phyloP scores from a whole-genome alignment of 164 flowering plant species.

The Magnolia officinalis region DNA sequence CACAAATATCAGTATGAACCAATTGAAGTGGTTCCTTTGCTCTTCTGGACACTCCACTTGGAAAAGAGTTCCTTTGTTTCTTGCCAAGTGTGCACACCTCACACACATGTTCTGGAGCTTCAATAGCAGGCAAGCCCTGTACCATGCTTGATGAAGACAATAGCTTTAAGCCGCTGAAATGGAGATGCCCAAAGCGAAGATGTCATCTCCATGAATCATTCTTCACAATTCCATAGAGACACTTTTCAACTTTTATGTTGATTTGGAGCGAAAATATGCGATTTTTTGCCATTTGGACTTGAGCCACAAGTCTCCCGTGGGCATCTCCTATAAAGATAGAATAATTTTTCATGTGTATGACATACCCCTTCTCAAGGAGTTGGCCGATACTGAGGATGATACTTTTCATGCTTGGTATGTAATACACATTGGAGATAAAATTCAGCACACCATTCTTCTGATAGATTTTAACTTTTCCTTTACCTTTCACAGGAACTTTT shows the following conservation, averaged over 20 bases:
- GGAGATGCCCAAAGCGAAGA: conserved; percentile 1
- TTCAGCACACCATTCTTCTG: no score
- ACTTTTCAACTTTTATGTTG: neutral
- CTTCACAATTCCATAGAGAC: neutral
- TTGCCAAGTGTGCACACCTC: neutral
- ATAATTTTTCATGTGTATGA: neutral
- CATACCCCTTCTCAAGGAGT: conserved; percentile 1
- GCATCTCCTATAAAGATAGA: neutral
- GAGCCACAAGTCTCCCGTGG: neutral
- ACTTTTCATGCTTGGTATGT: no score
- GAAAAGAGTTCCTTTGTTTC: neutral
- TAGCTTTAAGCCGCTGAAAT: neutral
- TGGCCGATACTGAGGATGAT: neutral
- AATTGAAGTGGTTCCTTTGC: neutral
- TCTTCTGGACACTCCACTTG: neutral
- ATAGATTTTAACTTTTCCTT: no score
- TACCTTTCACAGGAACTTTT: no score
- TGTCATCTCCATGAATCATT: conserved; percentile 2
- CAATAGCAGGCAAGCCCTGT: neutral
- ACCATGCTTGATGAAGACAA: neutral
- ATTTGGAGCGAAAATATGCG: neutral
- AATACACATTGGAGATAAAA: no score
- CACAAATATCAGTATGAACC: neutral
- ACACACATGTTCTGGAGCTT: neutral
- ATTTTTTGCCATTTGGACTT: neutral